Evolutionary conservation across 345 rosid genomes (phyloP).

Genomic region (Psidium guajava): DNA sequence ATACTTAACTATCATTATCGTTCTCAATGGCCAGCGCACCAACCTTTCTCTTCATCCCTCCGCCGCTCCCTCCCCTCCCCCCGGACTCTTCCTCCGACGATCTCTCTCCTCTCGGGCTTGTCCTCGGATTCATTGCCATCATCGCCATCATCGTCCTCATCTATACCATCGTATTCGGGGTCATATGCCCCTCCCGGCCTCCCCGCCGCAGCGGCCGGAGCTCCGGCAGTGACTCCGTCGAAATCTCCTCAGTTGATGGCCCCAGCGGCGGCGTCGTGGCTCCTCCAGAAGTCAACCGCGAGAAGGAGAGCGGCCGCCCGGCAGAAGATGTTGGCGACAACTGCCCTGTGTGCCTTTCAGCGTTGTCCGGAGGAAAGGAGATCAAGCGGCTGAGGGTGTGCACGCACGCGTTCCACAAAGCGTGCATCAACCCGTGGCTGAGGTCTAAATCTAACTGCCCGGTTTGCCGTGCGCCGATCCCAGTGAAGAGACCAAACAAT

Average conservation of each 20-base stretch:
- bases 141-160: conserved; percentile 59
- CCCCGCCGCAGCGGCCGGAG: conserved; percentile 2
- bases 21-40: background rate
- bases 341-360: conserved; percentile 65
- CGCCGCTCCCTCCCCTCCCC: conserved; percentile 52
- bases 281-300: conserved; percentile 21
- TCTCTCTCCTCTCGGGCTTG: conserved; percentile 54
- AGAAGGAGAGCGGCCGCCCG: conserved; percentile 15
- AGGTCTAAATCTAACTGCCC: conserved; percentile 52
- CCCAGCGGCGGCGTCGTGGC: background rate
- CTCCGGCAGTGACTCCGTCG: background rate
- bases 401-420: conserved; percentile 61
- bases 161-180: conserved; percentile 51
- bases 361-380: conserved; percentile 42
- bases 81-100: conserved; percentile 37
- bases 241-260: background rate
- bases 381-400: conserved; percentile 43
- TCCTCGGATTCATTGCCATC: conserved; percentile 56
- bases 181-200: conserved; percentile 37
- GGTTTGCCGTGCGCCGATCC: conserved; percentile 50
- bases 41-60: conserved; percentile 7
- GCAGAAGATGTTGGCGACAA: conserved; percentile 45
- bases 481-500: conserved; percentile 16
- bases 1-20: background rate
- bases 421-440: conserved; percentile 63